Base-by-base conservation (phyloP, 192 early-diverging fungal genomes). In the Coemansia sp. region DNA sequence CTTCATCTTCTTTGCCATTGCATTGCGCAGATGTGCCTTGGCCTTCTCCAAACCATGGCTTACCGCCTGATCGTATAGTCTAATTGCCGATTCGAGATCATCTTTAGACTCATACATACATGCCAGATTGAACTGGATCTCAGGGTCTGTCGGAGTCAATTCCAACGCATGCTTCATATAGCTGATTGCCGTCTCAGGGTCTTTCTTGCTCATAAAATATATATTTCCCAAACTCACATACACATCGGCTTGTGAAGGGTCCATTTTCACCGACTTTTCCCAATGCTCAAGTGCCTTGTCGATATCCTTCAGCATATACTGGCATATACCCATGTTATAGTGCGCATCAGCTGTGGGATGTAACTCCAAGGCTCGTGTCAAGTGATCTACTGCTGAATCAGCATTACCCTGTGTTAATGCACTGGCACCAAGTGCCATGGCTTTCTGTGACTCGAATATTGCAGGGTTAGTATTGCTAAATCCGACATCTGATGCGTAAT, bases 221-320 rank as follows among this genome's bases (percentile, higher is more conserved):
- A 83, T 67, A 38, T 88, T 88, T 7, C 88, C 90, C 34, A 88
- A 59, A 63, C 90, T 92, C 56, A 88, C 87, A 56, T 88, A 87
- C 3, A 85, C 88, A 65, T 92, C 90, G 0, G 84, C 69, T 14
- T 81, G 71, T 28, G 62, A 56, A 0, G 86, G 82, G n/a, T 79
- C 74, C 19, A 87, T 52, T 12, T 73, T 71, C 4, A 92, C 27
- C 1, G 89, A 86, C 19, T 78, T 52, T 27, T 83, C 51, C 85
- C 88, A 92, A 18, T 81, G 56, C n/a, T 73, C 67, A 19, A 87
- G 60, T 2, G 89, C 87, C 49, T 75, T 71, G 21, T 84, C 77
- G 28, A 80, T 71, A 22, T 87, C 80, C 22, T 86, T 87, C 61
- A 85, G 26, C 63, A 61, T 58, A 23, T 66, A 65, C 10, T 60